Evolutionary conservation across 192 early-diverging fungal species (phyloP), one percentile per base, ranked within the genome.

Genomic region (Backusella circina): DNA sequence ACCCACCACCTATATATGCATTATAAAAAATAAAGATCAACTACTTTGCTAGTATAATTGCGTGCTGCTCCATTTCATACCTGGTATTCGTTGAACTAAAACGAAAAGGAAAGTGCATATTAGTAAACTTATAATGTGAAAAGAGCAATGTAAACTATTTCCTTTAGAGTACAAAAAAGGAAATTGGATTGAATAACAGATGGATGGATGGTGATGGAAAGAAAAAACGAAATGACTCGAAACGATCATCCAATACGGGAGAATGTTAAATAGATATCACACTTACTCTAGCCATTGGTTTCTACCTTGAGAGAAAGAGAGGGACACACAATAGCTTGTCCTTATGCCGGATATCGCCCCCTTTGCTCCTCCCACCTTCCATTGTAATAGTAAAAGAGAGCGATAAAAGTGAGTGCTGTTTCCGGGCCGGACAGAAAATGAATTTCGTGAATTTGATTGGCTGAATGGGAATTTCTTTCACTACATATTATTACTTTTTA

Each of bases 1-100:
- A 83, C 98, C 98, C 88, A 98, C 89, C 84, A 99, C 95, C 66
- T 67, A 67, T 15, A n/a, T 28, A 23, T 28, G 26, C 54, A 61
- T n/a, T 15, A 44, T 15, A 44, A 44, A 44, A 61, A 47, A 2
- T 41, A 41, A 41, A 16, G 39, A 18, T 47, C 44, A 47, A 18
- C 44, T 47, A 47, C 6, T 47, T 41, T 41, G 10, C n/a, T 47
- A 16, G 44, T n/a, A 18, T 5, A 47, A 7, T 35, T 35, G 31
- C 37, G n/a, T 10, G 6, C 3, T 16, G 12, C 32, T 35, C 21
- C 10, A 5, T 18, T 37, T 35, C 32, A 36, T 67, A 67, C 67
- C 76, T 78, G 76, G 67, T 78, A 78, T 72, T 78, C 76, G 76
- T 73, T 65, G 51, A 78, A 78, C 76, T 78, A 67, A 57, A 30